Evolutionary conservation across 2,329 filamentous ascomycete species (phyloP), one percentile per base, ranked within the genome.

Genomic region (Cyanodermella asteris): DNA sequence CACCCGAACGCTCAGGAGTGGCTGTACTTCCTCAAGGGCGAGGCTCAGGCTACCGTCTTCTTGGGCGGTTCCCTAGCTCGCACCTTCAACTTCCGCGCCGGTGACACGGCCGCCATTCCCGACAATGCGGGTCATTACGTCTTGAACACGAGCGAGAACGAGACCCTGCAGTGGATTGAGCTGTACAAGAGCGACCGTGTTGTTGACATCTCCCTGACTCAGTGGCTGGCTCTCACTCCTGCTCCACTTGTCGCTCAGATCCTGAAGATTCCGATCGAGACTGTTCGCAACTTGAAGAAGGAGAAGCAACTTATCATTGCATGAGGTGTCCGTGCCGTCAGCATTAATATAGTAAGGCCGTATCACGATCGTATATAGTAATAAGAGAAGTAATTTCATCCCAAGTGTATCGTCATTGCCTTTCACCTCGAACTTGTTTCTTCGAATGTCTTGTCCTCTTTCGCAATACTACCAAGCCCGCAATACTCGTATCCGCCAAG

Each of bases 191-290:
- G 59, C 20, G 66, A 74, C 32, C 56, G 61, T 3, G 66, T 75
- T 2, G 64, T 61, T 1, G 71, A 76, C 38, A 69, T 76, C 32
- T 59, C 63, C 0, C 43, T 75, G 21, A 66, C 62, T 0, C 70
- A 76, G 42, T 77, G 70, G 71, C 50, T 77, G 19, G 70, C 69
- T 1, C 47, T 74, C 25, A 74, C 70, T 0, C 71, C 71, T 0
- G 50, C 61, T 0, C 60, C 67, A 23, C 56, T 72, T 25, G 66
- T 72, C 10, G 61, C 64, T 1, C 55, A 63, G 42, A 56, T 58
- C 3, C 48, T 72, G 9, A 69, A 68, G 36, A 56, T 72, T 9
- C 56, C 62, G 0, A 37, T 64, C 4, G 51, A 55, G n/a, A 52
- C 71, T 23, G 63, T 64, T 3, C 45, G 63, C 36, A 45, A 53